Conservation (phyloP, 2,329 filamentous ascomycete genomes). For the Aspergillus spinulosporus region DNA sequence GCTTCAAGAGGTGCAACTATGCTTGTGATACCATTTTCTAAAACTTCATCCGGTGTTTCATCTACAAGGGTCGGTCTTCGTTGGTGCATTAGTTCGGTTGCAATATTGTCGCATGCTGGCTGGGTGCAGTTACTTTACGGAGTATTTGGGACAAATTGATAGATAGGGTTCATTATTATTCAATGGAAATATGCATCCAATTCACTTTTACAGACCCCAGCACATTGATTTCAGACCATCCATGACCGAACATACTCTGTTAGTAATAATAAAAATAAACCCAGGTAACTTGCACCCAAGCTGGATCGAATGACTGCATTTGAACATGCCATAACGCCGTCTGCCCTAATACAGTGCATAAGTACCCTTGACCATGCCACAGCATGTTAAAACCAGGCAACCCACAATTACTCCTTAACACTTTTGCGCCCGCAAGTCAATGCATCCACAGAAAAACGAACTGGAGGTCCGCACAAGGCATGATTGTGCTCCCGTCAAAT, state of each 20-base stretch:
- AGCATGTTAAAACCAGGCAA: neutral
- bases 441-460: neutral
- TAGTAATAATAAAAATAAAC: too few relatives aligned
- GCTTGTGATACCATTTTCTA: constrained; percentile 33
- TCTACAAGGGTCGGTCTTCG: neutral
- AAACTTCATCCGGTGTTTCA: constrained; percentile 21
- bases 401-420: constrained; percentile 18
- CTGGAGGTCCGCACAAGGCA: neutral
- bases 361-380: neutral
- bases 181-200: too few relatives aligned
- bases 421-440: constrained; percentile 15
- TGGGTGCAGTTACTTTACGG: neutral
- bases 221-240: too few relatives aligned
- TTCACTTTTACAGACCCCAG: too few relatives aligned
- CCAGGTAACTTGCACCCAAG: too few relatives aligned
- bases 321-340: neutral
- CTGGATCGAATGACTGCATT: neutral
- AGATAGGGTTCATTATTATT: neutral
- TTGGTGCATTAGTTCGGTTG: neutral
- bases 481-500: neutral
- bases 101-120: neutral
- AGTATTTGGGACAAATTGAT: neutral
- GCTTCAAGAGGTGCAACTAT: constrained; percentile 17
- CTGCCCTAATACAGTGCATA: too few relatives aligned
- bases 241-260: too few relatives aligned